Evolutionary conservation across 2,329 filamentous ascomycete species (phyloP).

Genomic region (Fusarium nisikadoi): DNA sequence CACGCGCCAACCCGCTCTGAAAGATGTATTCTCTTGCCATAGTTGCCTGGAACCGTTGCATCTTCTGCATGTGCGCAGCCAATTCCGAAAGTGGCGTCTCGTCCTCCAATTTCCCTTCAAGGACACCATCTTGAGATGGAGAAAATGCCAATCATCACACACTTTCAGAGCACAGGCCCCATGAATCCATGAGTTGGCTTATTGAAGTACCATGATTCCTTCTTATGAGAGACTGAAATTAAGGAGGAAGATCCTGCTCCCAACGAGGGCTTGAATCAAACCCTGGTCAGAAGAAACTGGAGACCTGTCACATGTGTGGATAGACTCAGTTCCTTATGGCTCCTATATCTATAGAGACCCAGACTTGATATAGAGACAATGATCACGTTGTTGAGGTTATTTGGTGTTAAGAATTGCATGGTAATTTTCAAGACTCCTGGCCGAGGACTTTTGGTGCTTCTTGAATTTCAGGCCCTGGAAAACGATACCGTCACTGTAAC

Average conservation of each 20-base stretch:
- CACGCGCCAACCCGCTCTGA: slow-evolving; percentile 7
- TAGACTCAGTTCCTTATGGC: neutral
- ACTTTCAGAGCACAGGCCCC: neutral
- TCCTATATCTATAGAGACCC: neutral
- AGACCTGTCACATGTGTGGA: slow-evolving; percentile 9
- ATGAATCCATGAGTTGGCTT: neutral
- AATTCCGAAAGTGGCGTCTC: slow-evolving; percentile 12
- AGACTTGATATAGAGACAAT: neutral
- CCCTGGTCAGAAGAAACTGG: slow-evolving; percentile 8
- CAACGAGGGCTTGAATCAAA: neutral
- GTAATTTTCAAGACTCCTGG: neutral
- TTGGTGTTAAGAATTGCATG: neutral
- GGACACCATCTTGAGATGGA: slow-evolving; percentile 1
- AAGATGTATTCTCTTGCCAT: slow-evolving; percentile 1
- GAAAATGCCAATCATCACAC: neutral
- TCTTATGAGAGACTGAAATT: neutral
- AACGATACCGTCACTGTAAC: slow-evolving; percentile 15
- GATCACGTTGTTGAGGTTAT: neutral
- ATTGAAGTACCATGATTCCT: neutral
- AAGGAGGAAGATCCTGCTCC: neutral
- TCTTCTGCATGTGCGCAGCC: slow-evolving; percentile 1
- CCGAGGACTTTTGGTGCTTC: neutral
- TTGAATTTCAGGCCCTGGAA: slow-evolving; percentile 11
- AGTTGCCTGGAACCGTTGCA: neutral
- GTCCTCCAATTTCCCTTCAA: slow-evolving; percentile 21